Evolutionary conservation across 2,329 filamentous ascomycete genomes (phyloP), one percentile per base, ranked within the genome.

Genomic region (Dactylellina leptospora): DNA sequence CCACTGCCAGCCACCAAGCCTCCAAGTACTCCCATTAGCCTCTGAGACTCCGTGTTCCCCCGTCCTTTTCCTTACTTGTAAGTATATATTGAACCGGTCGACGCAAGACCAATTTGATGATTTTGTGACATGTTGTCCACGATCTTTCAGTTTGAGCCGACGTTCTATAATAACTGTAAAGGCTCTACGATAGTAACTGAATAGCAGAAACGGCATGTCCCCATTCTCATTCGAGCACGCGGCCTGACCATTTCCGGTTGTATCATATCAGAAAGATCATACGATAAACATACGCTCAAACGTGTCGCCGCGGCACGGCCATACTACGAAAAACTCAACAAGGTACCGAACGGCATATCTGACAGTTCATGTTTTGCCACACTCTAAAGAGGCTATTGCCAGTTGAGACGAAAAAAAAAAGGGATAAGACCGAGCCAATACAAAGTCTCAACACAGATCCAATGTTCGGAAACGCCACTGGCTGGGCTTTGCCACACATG

Each of bases 1-100:
- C 63, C 63, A 68, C 47, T 42, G 2, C 20, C 48, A 69, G 63
- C 63, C 63, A 69, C 63, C 27, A 45, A n/a, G n/a, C 20, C 6
- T 6, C 40, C 22, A 25, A 20, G 28, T 5, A 4, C 30, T 13
- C 47, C 33, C 6, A 18, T 44, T 36, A 48, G 40, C 27, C 45
- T 56, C 62, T 45, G 30, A 22, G 27, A 22, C 58, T 20, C 64
- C 64, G 50, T 55, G 28, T 62, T n/a, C n/a, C 56, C 55, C 55
- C 40, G 55, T 70, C 25, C 40, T 18, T 50, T 27, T 63, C 59
- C 48, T 48, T 63, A 42, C 4, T 13, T 30, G 22, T 6, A 54
- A 47, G 47, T 8, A 30, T 6, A 40, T 48, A 47, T 47, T 63
- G 38, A 11, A 27, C 55, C 11, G 18, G 48, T 48, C 48, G 59